phyloP scores from a whole-genome alignment of 148 eudicot genomes.

The Rhododendron ferrugineum region DNA sequence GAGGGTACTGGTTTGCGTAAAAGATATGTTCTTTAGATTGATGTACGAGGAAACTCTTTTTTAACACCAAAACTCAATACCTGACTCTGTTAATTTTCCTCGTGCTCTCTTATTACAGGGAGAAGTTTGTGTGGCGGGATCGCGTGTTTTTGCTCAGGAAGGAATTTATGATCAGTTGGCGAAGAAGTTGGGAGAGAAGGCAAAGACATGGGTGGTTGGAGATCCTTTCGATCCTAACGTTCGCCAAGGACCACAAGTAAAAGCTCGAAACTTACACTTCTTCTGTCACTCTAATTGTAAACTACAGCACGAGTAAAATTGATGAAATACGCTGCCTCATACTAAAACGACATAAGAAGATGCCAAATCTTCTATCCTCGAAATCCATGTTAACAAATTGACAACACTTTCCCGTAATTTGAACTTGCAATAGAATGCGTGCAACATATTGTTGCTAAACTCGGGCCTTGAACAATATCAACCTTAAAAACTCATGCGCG shows the following conservation, averaged over 20 bases:
- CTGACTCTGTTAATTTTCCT: not conserved
- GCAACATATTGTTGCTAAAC: not conserved
- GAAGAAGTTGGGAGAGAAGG: conserved; percentile 44
- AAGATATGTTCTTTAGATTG: not conserved
- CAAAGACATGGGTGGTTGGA: conserved; percentile 68
- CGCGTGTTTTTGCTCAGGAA: conserved; percentile 79
- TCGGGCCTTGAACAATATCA: not conserved
- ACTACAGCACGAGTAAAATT: too few relatives aligned
- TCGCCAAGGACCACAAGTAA: conserved; percentile 84
- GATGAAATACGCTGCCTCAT: too few relatives aligned
- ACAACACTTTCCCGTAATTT: not conserved
- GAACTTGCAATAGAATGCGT: not conserved
- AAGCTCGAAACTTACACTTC: not conserved
- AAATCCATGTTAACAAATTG: not conserved
- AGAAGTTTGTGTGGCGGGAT: conserved; percentile 72
- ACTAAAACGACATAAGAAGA: not conserved
- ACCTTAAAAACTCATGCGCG: not conserved
- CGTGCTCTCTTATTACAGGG: conserved; percentile 36
- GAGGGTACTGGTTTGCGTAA: not conserved
- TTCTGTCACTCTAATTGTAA: not conserved
- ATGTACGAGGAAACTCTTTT: not conserved
- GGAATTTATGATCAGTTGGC: conserved; percentile 67
- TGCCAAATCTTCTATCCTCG: too few relatives aligned
- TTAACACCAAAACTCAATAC: not conserved
- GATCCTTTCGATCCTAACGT: conserved; percentile 68